Evolutionary conservation across 164 flowering plant species (phyloP).

Genomic region (Piper betle): DNA sequence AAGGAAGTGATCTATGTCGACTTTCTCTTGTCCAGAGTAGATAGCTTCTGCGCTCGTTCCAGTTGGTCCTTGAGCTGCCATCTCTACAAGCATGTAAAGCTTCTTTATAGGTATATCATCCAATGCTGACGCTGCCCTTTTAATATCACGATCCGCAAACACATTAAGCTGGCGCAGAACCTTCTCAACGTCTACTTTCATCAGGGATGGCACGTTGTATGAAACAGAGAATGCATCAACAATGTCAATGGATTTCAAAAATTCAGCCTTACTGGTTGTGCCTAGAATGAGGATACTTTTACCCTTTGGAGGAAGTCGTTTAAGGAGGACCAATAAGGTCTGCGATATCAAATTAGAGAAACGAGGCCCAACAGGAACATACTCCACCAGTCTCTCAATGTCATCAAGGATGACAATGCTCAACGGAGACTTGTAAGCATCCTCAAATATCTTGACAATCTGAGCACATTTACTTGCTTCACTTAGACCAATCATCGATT

Average conservation of each 20-base stretch:
- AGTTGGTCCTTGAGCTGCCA: no score
- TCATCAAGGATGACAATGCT: constrained; percentile 91
- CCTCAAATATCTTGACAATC: constrained; percentile 93
- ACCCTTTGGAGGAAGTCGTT: constrained; percentile 90
- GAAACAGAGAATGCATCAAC: constrained; percentile 75
- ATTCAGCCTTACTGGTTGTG: constrained; percentile 71
- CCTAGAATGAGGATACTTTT: constrained; percentile 84
- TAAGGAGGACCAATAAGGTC: constrained; percentile 75
- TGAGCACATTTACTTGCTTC: constrained; percentile 92
- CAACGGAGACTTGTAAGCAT: constrained; percentile 89
- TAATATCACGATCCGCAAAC: no score
- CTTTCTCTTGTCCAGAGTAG: no score
- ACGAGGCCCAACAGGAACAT: constrained; percentile 87
- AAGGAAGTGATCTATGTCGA: no score
- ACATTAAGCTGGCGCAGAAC: constrained; percentile 7
- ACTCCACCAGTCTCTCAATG: constrained; percentile 92
- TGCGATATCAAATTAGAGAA: constrained; percentile 86
- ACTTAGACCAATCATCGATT: constrained; percentile 90
- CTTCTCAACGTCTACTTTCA: constrained; percentile 69
- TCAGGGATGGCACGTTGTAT: constrained; percentile 62
- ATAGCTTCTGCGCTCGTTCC: no score
- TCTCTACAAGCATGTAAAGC: no score
- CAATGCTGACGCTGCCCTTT: no score
- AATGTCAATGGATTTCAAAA: constrained; percentile 73
- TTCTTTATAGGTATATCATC: no score